Evolutionary conservation across 2,329 filamentous ascomycete genomes (phyloP).

Genomic region (Aspergillus sp.): DNA sequence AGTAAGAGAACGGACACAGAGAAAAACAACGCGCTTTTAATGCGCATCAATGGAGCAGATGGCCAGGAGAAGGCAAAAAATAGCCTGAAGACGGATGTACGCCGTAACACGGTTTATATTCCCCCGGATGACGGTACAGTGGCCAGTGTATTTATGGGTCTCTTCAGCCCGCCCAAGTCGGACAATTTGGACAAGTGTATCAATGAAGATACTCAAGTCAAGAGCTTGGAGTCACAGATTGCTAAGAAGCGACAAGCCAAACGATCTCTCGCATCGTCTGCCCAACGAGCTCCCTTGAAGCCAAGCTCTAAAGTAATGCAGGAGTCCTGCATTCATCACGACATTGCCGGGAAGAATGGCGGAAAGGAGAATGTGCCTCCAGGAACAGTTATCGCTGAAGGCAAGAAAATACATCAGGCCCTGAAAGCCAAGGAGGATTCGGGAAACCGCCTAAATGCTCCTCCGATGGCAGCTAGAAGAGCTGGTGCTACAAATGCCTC

Average conservation of each 20-base stretch:
- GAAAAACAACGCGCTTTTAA: constrained; percentile 21
- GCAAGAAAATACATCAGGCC: constrained; percentile 22
- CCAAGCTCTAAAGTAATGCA: constrained; percentile 44
- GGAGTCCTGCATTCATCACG: constrained; percentile 42
- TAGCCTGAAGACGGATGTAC: constrained; percentile 33
- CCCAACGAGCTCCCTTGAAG: constrained; percentile 50
- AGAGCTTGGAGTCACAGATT: constrained; percentile 38
- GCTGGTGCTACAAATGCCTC: not conserved
- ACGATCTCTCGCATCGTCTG: constrained; percentile 23
- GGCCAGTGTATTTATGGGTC: constrained; percentile 46
- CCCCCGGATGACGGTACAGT: constrained; percentile 45
- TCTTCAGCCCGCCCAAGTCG: constrained; percentile 45
- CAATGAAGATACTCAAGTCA: constrained; percentile 28
- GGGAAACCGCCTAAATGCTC: constrained; percentile 22
- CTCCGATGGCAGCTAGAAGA: constrained; percentile 15
- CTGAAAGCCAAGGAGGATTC: constrained; percentile 26
- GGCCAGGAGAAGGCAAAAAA: constrained; percentile 15
- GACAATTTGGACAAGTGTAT: constrained; percentile 3
- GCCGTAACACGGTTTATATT: constrained; percentile 45
- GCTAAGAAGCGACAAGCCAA: constrained; percentile 34
- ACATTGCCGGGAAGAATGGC: constrained; percentile 55
- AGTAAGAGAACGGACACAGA: constrained; percentile 12
- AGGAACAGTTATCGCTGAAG: constrained; percentile 28
- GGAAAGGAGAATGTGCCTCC: constrained; percentile 67
- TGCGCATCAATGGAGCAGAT: constrained; percentile 14